Evolutionary conservation across 1,284 basidiomycete species (phyloP).

Genomic region (Anthracocystis panici-leucophaei): DNA sequence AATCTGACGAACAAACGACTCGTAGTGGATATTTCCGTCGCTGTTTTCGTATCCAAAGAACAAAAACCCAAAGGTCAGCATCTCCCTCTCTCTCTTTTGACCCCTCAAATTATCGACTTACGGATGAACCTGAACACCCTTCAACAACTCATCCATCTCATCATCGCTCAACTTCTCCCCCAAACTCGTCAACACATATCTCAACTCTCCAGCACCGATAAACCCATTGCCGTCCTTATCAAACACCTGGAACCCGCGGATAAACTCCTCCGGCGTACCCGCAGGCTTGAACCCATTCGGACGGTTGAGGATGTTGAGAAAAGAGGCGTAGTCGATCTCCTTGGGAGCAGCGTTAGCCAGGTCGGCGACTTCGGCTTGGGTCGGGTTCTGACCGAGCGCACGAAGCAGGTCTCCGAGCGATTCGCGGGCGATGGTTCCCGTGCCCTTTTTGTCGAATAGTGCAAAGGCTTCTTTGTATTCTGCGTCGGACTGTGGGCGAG

Average conservation of each 20-base stretch:
- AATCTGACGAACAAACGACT: conserved; percentile 92
- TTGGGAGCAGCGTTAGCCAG: conserved; percentile 80
- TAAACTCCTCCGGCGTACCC: conserved; percentile 83
- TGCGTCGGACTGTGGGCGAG: conserved; percentile 55
- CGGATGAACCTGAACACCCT: conserved; percentile 89
- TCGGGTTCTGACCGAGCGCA: conserved; percentile 96
- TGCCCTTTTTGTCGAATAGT: conserved; percentile 96
- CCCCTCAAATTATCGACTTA: conserved; percentile 72
- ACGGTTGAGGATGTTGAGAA: conserved; percentile 89
- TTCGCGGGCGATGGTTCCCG: conserved; percentile 86
- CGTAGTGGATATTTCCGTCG: conserved; percentile 97
- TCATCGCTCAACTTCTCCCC: conserved; percentile 98
- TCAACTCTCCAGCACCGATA: conserved; percentile 89
- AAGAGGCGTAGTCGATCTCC: conserved; percentile 78
- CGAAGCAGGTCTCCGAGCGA: conserved; percentile 94
- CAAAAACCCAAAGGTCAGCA: background rate
- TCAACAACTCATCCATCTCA: conserved; percentile 96
- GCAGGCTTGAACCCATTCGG: conserved; percentile 95
- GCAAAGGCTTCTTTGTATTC: conserved; percentile 89
- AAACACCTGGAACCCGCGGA: conserved; percentile 98
- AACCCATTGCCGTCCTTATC: conserved; percentile 98
- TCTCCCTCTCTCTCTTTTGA: background rate
- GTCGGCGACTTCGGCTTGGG: conserved; percentile 92
- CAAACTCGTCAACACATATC: conserved; percentile 94
- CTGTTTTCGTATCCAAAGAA: conserved; percentile 71